These are phyloP conservation scores for Lycium barbarum DNA, from an alignment of 257 asterid genomes.

Conservation along the genomic window DNA sequence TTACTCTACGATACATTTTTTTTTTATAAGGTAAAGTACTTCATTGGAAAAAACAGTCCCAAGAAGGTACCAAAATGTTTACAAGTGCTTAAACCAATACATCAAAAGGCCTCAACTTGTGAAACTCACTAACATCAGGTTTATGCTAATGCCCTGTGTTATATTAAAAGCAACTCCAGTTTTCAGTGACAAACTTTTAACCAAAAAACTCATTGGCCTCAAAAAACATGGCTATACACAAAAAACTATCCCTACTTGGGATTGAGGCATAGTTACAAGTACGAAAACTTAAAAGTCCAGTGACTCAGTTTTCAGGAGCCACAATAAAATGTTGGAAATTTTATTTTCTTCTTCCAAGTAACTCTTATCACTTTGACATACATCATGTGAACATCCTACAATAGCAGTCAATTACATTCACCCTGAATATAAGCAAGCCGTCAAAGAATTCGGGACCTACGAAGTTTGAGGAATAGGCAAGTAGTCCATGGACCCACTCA, in stretches of 20 bases:
- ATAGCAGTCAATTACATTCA: not conserved
- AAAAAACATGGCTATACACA: not conserved
- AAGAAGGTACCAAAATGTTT: constrained; percentile 7
- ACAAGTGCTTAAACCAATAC: constrained; percentile 15
- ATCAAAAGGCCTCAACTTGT: not conserved
- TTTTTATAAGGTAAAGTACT: not conserved
- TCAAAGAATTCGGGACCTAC: not conserved
- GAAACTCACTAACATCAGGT: constrained; percentile 4
- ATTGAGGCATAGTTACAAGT: not conserved
- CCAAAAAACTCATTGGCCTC: not conserved
- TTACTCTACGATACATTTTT: not conserved
- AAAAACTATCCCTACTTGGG: not conserved
- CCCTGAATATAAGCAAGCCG: not conserved
- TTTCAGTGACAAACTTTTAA: not conserved
- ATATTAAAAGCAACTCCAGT: not conserved
- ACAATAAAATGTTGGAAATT: constrained; percentile 12
- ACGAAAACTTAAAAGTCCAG: not conserved
- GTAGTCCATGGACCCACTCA: too few species aligned
- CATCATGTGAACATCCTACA: constrained; percentile 17
- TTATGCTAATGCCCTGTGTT: constrained; percentile 2
- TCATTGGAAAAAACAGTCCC: not conserved
- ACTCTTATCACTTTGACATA: not conserved
- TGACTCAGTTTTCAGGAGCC: not conserved
- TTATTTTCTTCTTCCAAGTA: not conserved
- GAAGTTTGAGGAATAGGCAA: not conserved